A percentile compares a stretch with the other conserved stretches of the same genome.
These are phyloP conservation scores for Ceratocystis eucalypticola DNA, from an alignment of 2,329 filamentous ascomycete genomes.

Conservation along the genomic window DNA sequence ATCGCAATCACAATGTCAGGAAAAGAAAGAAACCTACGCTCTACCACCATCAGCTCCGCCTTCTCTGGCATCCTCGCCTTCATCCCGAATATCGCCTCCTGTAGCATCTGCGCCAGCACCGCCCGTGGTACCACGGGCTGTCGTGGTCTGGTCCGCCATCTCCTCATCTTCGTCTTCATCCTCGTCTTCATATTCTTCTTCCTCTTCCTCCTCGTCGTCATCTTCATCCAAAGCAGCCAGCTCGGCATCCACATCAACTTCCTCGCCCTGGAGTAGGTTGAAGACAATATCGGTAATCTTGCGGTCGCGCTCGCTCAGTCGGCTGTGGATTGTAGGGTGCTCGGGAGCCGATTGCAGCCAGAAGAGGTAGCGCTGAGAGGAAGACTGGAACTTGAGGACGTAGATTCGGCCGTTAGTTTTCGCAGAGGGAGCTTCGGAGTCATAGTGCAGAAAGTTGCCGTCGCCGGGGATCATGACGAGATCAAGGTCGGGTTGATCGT, in stretches of 20 bases:
- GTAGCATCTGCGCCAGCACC: slow-evolving; percentile 79
- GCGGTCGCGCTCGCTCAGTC: slow-evolving; percentile 72
- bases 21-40: slow-evolving; percentile 68
- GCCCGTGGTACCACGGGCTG: slow-evolving; percentile 48
- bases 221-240: slow-evolving; percentile 44
- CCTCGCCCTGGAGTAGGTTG: slow-evolving; percentile 71
- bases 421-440: slow-evolving; percentile 41
- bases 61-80: slow-evolving; percentile 76
- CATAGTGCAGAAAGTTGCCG: slow-evolving; percentile 72
- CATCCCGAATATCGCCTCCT: slow-evolving; percentile 79
- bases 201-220: slow-evolving; percentile 51
- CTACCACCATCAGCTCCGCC: slow-evolving; percentile 91
- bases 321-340: slow-evolving; percentile 53
- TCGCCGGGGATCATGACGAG: slow-evolving; percentile 89
- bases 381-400: slow-evolving; percentile 84
- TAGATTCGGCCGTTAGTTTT: slow-evolving; percentile 83
- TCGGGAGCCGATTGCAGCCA: slow-evolving; percentile 86
- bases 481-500: slow-evolving; percentile 57
- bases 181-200: slow-evolving; percentile 51
- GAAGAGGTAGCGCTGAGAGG: slow-evolving; percentile 81
- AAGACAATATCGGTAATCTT: slow-evolving; percentile 85
- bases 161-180: slow-evolving; percentile 12
- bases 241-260: slow-evolving; percentile 64
- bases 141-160: slow-evolving; percentile 47
- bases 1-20: background rate